Conservation (phyloP, 257 asterid genomes). For the Jaltomata sinuosa region DNA sequence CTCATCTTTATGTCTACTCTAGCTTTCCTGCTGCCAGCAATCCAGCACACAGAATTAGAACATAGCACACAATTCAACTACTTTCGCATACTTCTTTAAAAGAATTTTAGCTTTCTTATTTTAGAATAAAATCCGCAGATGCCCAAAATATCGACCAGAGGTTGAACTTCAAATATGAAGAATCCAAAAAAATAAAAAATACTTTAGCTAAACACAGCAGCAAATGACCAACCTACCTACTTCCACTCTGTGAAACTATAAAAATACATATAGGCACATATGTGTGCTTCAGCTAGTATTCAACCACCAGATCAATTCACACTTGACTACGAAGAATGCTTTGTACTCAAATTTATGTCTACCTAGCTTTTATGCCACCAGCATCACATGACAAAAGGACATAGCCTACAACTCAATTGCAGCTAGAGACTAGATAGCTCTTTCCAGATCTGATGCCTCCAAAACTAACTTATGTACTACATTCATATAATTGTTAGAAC, state of each 20-base stretch:
- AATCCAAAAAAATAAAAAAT: background rate
- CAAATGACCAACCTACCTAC: background rate
- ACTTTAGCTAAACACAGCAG: background rate
- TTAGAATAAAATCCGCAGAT: background rate
- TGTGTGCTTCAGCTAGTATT: background rate
- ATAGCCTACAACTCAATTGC: background rate
- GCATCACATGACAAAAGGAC: background rate
- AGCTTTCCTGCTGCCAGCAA: background rate
- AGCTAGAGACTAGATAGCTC: background rate
- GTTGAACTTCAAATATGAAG: background rate
- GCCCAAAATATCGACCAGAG: background rate
- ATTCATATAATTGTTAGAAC: background rate
- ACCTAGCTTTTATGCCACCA: background rate
- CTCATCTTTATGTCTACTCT: background rate
- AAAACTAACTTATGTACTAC: background rate
- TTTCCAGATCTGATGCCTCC: background rate
- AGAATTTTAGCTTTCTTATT: background rate
- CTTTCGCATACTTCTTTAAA: background rate
- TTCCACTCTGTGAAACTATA: background rate
- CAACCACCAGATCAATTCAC: background rate
- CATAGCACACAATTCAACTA: background rate
- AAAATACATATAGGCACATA: background rate
- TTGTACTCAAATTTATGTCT: background rate
- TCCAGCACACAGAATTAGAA: background rate
- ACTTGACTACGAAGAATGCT: background rate